phyloP scores from a whole-genome alignment of 1,284 basidiomycete genomes.

The Fomes fomentarius region DNA sequence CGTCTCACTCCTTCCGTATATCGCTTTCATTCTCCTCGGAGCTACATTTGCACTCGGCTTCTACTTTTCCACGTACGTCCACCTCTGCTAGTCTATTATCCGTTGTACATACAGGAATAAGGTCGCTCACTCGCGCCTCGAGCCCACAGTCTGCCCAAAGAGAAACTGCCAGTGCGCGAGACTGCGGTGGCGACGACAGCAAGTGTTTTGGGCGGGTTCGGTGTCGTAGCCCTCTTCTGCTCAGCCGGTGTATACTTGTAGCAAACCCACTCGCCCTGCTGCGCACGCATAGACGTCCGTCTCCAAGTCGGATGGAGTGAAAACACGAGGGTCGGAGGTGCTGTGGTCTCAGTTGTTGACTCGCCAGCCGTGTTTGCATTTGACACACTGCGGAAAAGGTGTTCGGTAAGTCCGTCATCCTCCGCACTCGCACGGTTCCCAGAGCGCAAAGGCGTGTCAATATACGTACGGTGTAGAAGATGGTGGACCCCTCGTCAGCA shows the following conservation, averaged over 20 bases:
- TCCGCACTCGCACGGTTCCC: background rate
- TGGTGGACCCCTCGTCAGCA: conserved; percentile 90
- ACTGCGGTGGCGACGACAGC: conserved; percentile 69
- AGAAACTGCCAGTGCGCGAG: conserved; percentile 70
- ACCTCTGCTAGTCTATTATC: conserved; percentile 4
- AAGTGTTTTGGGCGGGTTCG: conserved; percentile 81
- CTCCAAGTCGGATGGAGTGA: too few relatives aligned
- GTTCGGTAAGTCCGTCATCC: background rate
- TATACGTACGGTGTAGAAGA: conserved; percentile 71
- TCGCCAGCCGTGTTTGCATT: conserved; percentile 78
- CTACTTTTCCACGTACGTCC: conserved; percentile 85
- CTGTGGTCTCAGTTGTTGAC: conserved; percentile 61
- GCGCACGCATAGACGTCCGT: background rate
- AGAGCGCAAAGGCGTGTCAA: too few relatives aligned
- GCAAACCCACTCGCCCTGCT: conserved; percentile 16
- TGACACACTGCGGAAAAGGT: conserved; percentile 53
- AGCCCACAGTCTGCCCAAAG: conserved; percentile 66
- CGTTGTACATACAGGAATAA: conserved; percentile 18
- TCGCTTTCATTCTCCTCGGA: conserved; percentile 74
- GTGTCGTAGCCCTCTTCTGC: conserved; percentile 87
- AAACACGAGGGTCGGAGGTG: background rate
- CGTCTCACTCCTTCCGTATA: conserved; percentile 64
- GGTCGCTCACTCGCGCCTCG: conserved; percentile 21
- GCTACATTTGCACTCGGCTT: conserved; percentile 82
- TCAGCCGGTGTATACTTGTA: conserved; percentile 87